Conservation (phyloP, 495 filamentous ascomycete genomes). For the Penicillium flavigenum region DNA sequence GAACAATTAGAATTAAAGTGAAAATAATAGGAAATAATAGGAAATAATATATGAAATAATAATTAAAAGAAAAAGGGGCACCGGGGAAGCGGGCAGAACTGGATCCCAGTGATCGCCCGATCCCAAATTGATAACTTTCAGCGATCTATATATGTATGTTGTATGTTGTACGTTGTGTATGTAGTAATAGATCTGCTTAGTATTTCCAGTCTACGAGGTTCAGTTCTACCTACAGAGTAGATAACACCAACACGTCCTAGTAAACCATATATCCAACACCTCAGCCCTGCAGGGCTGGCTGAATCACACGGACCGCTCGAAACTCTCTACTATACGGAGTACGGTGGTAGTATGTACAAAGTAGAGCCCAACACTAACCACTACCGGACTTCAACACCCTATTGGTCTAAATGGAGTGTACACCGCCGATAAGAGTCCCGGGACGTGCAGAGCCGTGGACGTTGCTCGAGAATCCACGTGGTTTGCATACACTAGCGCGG, state of each 20-base stretch:
- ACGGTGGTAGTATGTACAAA: too few species aligned
- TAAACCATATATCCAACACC: too few species aligned
- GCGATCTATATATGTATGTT: not conserved
- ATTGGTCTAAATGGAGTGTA: not conserved
- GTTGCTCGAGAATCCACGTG: constrained; percentile 9
- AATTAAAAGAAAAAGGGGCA: constrained; percentile 3
- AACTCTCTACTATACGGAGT: too few species aligned
- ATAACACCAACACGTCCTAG: too few species aligned
- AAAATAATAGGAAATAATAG: not conserved
- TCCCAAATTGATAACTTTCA: constrained; percentile 1
- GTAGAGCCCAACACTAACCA: not conserved
- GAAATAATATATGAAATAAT: not conserved
- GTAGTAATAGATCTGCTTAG: not conserved
- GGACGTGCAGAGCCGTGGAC: constrained; percentile 2
- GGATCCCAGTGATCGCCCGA: constrained; percentile 11
- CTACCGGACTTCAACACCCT: not conserved
- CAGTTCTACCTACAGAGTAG: not conserved
- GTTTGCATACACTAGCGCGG: constrained; percentile 7
- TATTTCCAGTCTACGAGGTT: not conserved
- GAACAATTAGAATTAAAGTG: too few species aligned
- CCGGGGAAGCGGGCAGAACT: constrained; percentile 14
- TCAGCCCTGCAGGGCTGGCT: not conserved
- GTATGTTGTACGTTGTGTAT: too few species aligned
- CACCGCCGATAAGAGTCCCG: constrained; percentile 8
- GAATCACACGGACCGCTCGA: not conserved